Evolutionary conservation across 768 basidiomycete genomes (phyloP), one percentile per base, ranked within the genome.

Genomic region (Boletus subcaerulescens): DNA sequence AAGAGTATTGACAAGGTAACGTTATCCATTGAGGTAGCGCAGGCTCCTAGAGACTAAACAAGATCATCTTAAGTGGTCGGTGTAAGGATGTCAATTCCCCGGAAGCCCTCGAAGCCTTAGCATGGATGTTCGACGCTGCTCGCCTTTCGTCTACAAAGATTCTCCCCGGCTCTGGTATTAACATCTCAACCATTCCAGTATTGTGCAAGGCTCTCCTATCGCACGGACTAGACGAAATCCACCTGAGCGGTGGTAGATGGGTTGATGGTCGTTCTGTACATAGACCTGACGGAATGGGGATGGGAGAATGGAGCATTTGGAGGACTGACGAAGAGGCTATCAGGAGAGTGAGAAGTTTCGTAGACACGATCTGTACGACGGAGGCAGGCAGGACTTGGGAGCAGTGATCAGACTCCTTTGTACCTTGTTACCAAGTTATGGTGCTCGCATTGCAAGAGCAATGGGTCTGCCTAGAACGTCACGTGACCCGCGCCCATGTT

Each of bases 221-320:
- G 0, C 70, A 77, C 24, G 86, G 86, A 7, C 66, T 90, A 22
- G 71, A 71, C 22, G 89, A 92, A 66, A 74, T 93, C 1, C 91
- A 93, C 65, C 65, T 91, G 54, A 91, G 89, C 58, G 91, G 82
- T 0, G 89, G 87, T 3, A 63, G 66, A 32, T 91, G 87, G 87
- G 47, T 77, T 0, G 76, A 80, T 7, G 73, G 86, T 42, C 66
- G 59, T 45, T 86, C 85, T 78, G 14, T 56, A 12, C 78, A 77
- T 66, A 76, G 79, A 58, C 77, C 71, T 12, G 73, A 76, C 11
- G 81, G 80, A 0, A 84, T 91, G 82, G 84, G 83, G 0, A 90
- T 91, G 86, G 86, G 74, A 2, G 87, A 85, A 55, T 91, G 89
- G 89, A 72, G 73, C 0, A 65, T 89, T 2, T 93, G 89, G 89